Evolutionary conservation across 192 early-diverging fungal genomes (phyloP).

Genomic region (Pecoramyces ruminantium): DNA sequence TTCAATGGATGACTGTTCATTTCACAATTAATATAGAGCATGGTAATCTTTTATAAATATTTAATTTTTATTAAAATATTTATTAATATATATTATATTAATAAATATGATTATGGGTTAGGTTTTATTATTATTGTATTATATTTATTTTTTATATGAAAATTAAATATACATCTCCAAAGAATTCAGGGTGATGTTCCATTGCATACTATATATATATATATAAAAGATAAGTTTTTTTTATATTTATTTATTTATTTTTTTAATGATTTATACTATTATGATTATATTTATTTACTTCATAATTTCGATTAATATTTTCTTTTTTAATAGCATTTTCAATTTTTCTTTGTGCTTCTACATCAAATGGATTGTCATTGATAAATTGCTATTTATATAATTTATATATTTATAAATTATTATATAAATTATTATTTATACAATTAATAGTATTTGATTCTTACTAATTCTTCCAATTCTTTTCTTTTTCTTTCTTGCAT

Average conservation of each 20-base stretch:
- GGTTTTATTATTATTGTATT: too few species aligned
- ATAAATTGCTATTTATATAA: not conserved
- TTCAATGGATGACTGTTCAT: slow-evolving; percentile 81
- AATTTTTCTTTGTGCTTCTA: slow-evolving; percentile 78
- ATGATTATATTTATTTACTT: slow-evolving; percentile 20
- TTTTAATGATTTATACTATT: not conserved
- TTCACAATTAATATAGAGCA: slow-evolving; percentile 78
- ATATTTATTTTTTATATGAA: too few species aligned
- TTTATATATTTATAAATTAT: not conserved
- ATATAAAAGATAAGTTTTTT: not conserved
- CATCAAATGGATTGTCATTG: slow-evolving; percentile 71
- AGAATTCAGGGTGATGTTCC: slow-evolving; percentile 88
- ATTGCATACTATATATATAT: slow-evolving; percentile 15
- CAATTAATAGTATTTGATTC: not conserved
- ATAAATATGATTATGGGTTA: too few species aligned
- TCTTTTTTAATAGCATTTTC: slow-evolving; percentile 76
- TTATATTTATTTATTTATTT: not conserved
- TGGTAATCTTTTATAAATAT: slow-evolving; percentile 16
- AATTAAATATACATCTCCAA: slow-evolving; percentile 39
- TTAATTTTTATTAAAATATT: too few species aligned
- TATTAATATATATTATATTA: too few species aligned
- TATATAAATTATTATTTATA: too few species aligned
- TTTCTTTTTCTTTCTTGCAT: not conserved
- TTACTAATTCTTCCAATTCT: not conserved
- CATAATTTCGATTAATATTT: slow-evolving; percentile 66